Base-by-base conservation (phyloP, 345 rosid genomes). In the Hibiscus tridactylites region DNA sequence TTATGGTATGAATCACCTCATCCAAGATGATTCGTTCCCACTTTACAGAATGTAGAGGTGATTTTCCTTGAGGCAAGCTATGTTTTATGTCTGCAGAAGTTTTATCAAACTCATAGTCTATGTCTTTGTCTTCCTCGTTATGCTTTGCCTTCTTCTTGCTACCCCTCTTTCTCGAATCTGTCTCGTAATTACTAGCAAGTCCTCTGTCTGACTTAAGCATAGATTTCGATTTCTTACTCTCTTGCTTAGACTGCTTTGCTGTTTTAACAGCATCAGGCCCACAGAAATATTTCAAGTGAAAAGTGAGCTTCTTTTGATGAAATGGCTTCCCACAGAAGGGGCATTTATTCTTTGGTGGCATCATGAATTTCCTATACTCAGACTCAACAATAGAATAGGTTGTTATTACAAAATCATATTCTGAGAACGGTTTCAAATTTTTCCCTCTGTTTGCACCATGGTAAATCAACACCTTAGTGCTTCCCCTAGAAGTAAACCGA, bases 21-120 rank as follows among this genome's bases (percentile, higher is more conserved):
- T 95, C 97, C 83, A 95, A 79, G 72, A 94, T 90, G 71, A 95
- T 87, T 52, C 99, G 90, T 37, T 84, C 77, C 99, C 99, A 95
- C 57, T 79, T 86, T 79, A 95, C 75, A 65, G 96, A 86, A 65
- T 95, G 96, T 81, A 90, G 70, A 82, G 78, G 74, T 50, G 97
- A 95, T 75, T 83, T 84, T 62, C 79, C 86, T 46, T 44, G 78
- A 28, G 57, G 78, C 46, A 52, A 65, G 54, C 71, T 71, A 75
- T 61, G 74, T 69, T 57, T 75, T 71, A 13, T 11, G 58, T 65
- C 66, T 9, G 60, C 72, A 26, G 39, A 61, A 62, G 50, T 29
- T 47, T 77, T 74, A 50, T 59, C 61, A 13, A 68, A 12, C 54
- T 44, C 52, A 47, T 7, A 31, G 65, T 46, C 74, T 21, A 24